Evolutionary conservation across 257 asterid species (phyloP), one percentile per base, ranked within the genome.

Genomic region (Ligustrum vulgare): DNA sequence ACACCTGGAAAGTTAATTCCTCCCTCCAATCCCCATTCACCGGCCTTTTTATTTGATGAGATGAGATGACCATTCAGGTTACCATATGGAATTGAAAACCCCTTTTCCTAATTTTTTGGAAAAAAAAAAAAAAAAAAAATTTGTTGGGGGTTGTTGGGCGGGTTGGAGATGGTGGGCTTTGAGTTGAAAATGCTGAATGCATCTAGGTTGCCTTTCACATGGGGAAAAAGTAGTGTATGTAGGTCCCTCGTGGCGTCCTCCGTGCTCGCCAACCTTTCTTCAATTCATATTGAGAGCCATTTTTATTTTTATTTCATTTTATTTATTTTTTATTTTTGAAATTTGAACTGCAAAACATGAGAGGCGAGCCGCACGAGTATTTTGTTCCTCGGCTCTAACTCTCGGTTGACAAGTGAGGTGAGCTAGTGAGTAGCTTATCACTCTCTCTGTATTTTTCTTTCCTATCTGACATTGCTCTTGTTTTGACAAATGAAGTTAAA

Each of bases 1-100:
- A 80, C 87, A 89, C 80, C 88, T 84, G 88, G 85, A 85, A 89
- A 87, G 89, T 74, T 60, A 32, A 31, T n/a, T 74, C 75, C 66
- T 72, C 49, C 12, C 49, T 10, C 16, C 49, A 41, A 41, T 11
- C 49, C 16, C 5, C 49, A 41, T 41, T 41, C 78, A 87, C 80
- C 83, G 67, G 77, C 80, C 36, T 32, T 66, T 66, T 72, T 71
- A 32, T 58, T 13, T 25, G 79, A 56, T 69, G 51, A 73, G 79
- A 56, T 69, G 51, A 73, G 54, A 60, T 56, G 36, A 69, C 32
- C 60, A 71, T 81, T 70, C 33, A 15, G 69, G 3, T 65, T 13
- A n/a, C 22, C 39, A 28, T 25, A n/a, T 11, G 25, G 35, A 22
- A 10, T 11, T 22, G 62, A 31, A 34, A 81, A 33, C 34, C 45